These are phyloP conservation scores for Echeveria elegans DNA, from an alignment of 164 flowering plant genomes.

Conservation along the genomic window DNA sequence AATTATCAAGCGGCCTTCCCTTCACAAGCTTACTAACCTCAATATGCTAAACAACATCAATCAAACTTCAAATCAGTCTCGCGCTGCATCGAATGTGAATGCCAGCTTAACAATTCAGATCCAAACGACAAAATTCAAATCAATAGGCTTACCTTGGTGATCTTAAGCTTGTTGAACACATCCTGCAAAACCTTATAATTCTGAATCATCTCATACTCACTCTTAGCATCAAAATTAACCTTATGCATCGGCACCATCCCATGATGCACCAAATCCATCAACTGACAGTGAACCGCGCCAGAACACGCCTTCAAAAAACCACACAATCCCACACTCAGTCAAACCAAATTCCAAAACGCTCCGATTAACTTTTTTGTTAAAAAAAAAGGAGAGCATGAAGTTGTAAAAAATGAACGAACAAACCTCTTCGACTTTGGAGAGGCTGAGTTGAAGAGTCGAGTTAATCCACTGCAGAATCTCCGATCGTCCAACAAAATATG, in stretches of 20 bases:
- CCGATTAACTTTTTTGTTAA: background rate
- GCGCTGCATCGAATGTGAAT: too few species aligned
- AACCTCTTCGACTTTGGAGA: conserved; percentile 98
- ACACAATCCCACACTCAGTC: background rate
- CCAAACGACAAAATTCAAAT: background rate
- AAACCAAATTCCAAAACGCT: background rate
- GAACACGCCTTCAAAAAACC: conserved; percentile 51
- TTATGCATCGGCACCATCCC: conserved; percentile 98
- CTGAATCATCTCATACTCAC: conserved; percentile 97
- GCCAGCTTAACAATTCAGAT: background rate
- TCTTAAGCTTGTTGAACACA: conserved; percentile 90
- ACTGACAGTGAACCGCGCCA: conserved; percentile 93
- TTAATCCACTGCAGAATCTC: conserved; percentile 97
- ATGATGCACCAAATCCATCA: conserved; percentile 87
- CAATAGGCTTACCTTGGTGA: conserved; percentile 57
- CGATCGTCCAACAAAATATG: conserved; percentile 92
- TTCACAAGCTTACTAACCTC: conserved; percentile 91
- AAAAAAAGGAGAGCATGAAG: background rate
- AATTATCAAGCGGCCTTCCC: conserved; percentile 90
- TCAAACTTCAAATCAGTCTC: background rate
- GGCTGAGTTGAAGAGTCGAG: conserved; percentile 82
- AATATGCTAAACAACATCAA: conserved; percentile 45
- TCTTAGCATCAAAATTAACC: conserved; percentile 96
- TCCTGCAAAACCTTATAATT: conserved; percentile 97
- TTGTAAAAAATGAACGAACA: background rate